Evolutionary conservation across 139 green algal species (phyloP).

Genomic region (Asterochloris erici): DNA sequence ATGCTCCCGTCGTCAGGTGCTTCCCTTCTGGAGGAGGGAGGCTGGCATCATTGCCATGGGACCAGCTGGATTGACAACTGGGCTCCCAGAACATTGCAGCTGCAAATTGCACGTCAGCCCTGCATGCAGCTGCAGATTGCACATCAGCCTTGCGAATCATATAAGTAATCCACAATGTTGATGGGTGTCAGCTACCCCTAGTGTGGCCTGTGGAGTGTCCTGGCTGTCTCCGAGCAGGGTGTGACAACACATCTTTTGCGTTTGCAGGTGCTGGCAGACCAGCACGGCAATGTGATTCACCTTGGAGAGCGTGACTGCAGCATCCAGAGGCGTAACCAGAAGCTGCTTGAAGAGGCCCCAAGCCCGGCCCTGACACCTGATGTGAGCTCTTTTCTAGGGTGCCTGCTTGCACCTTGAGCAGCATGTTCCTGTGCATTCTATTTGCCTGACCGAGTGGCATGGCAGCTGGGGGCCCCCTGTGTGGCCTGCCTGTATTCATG

Average conservation of each 20-base stretch:
- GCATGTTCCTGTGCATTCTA: neutral
- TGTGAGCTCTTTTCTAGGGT: slow-evolving; percentile 25
- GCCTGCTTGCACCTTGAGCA: neutral
- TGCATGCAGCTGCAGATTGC: too few relatives aligned
- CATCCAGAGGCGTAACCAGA: slow-evolving; percentile 97
- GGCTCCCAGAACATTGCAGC: too few relatives aligned
- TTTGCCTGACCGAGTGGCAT: neutral
- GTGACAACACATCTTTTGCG: neutral
- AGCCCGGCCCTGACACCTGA: slow-evolving; percentile 83
- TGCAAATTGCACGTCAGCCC: too few relatives aligned
- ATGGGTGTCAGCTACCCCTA: too few relatives aligned
- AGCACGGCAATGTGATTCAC: slow-evolving; percentile 93
- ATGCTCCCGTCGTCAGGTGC: too few relatives aligned
- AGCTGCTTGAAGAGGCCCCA: slow-evolving; percentile 95
- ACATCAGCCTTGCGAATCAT: too few relatives aligned
- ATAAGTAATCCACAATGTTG: too few relatives aligned
- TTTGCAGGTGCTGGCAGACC: slow-evolving; percentile 88
- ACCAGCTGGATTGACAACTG: too few relatives aligned
- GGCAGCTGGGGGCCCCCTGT: neutral
- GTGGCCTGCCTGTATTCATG: neutral
- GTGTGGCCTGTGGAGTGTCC: too few relatives aligned
- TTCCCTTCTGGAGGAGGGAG: too few relatives aligned
- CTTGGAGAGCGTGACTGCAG: slow-evolving; percentile 95
- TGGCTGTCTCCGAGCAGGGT: too few relatives aligned
- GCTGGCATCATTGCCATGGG: too few relatives aligned